Percentiles rank a stretch among this genome's conserved stretches.
phyloP scores from a whole-genome alignment of 2,329 filamentous ascomycete species.

The Colletotrichum chrysophilum region DNA sequence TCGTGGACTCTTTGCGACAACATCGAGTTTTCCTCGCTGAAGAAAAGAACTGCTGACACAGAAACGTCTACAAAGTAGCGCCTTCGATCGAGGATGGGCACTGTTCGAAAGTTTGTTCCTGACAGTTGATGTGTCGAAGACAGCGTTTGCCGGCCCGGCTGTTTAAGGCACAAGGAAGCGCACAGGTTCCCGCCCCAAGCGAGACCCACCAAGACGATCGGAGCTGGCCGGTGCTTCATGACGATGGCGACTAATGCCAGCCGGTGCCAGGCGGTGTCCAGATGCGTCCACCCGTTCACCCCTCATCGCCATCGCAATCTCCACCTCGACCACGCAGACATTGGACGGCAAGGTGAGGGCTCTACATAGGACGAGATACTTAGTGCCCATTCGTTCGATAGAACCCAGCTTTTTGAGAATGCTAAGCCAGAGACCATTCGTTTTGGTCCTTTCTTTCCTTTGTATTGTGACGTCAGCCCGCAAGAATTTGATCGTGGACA shows the following conservation, averaged over 20 bases:
- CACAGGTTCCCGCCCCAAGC: background rate
- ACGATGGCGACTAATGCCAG: background rate
- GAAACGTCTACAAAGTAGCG: background rate
- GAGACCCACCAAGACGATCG: background rate
- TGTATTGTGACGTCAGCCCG: background rate
- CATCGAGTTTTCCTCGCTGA: background rate
- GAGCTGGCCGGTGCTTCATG: background rate
- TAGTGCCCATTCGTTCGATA: fast-evolving
- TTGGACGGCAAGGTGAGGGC: background rate
- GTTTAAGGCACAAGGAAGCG: background rate
- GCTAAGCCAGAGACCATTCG: background rate
- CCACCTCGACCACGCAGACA: background rate
- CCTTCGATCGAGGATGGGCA: background rate
- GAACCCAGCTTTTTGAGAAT: background rate
- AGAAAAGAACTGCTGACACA: background rate
- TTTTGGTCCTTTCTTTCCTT: background rate
- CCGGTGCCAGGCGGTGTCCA: background rate
- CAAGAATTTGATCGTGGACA: conserved; percentile 50
- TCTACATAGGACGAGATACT: background rate
- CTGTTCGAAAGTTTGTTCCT: background rate
- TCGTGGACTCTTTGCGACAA: background rate
- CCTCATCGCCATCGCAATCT: background rate
- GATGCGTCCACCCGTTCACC: fast-evolving
- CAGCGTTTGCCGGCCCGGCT: background rate
- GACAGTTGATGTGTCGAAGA: background rate